phyloP scores from a whole-genome alignment of 495 filamentous ascomycete species.

The Aspergillus carlsbadensis region DNA sequence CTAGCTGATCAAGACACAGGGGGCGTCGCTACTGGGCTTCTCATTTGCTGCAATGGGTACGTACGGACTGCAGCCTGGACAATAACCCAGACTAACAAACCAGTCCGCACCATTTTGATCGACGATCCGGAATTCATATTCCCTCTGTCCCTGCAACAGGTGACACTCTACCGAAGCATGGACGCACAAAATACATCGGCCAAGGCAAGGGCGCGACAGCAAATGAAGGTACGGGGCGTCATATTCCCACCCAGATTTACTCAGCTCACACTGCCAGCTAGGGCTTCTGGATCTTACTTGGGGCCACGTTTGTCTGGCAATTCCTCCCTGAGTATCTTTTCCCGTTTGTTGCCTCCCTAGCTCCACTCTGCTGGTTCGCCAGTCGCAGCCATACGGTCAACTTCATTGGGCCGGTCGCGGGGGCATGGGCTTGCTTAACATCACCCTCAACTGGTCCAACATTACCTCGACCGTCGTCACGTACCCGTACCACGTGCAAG shows the following conservation, averaged over 20 bases:
- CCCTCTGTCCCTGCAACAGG: not conserved
- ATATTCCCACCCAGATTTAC: too few relatives aligned
- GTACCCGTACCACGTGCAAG: conserved; percentile 56
- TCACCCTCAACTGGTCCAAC: conserved; percentile 57
- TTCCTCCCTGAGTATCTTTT: conserved; percentile 60
- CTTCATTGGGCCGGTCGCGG: conserved; percentile 57
- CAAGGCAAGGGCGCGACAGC: not conserved
- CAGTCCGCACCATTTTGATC: not conserved
- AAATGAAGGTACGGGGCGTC: not conserved
- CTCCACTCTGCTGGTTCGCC: conserved; percentile 62
- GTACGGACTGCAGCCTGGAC: too few relatives aligned
- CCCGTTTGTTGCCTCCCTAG: conserved; percentile 54
- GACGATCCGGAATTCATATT: conserved; percentile 1
- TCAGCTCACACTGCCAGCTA: too few relatives aligned
- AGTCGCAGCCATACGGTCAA: conserved; percentile 54
- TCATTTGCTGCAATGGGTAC: conserved; percentile 1
- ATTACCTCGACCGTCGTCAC: conserved; percentile 50
- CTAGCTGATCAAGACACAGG: not conserved
- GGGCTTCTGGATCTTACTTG: conserved; percentile 51
- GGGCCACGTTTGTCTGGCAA: conserved; percentile 55
- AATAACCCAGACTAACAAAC: too few relatives aligned
- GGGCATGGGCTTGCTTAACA: conserved; percentile 59
- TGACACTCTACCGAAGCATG: not conserved
- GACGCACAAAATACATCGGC: not conserved
- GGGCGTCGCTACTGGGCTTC: not conserved